Conservation (phyloP, 805 yeast genomes). For the Hanseniaspora taiwanica region DNA sequence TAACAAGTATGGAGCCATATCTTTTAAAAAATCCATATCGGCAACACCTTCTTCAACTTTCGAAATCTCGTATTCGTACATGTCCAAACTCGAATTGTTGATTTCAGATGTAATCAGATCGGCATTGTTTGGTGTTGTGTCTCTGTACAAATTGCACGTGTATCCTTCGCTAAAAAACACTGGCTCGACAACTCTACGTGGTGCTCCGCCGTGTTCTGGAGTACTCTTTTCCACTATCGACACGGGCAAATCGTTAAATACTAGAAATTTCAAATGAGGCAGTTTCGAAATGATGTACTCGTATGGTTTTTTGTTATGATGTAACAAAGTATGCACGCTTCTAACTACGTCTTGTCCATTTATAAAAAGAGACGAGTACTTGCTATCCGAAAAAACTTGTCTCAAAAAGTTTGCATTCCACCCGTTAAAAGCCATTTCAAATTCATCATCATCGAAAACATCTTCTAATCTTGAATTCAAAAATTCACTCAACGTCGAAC, state of each 20-base stretch:
- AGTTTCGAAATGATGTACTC: conserved; percentile 23
- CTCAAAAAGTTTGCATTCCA: conserved; percentile 7
- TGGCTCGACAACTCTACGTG: background rate
- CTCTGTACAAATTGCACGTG: background rate
- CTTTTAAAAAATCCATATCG: background rate
- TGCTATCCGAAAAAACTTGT: background rate
- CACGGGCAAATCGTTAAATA: conserved; percentile 21
- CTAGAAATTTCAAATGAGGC: conserved; percentile 24
- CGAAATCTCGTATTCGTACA: background rate
- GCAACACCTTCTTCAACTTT: background rate
- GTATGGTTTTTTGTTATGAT: conserved; percentile 24
- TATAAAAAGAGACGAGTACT: conserved; percentile 6
- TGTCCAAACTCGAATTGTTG: too few relatives aligned
- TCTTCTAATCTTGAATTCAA: too few relatives aligned
- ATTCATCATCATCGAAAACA: too few relatives aligned
- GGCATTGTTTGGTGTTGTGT: background rate
- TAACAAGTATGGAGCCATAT: background rate
- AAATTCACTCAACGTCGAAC: too few relatives aligned
- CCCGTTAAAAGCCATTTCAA: too few relatives aligned
- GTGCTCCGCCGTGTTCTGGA: background rate
- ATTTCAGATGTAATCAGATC: too few relatives aligned
- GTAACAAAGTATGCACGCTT: conserved; percentile 26
- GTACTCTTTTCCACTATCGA: background rate
- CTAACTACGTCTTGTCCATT: conserved; percentile 22
- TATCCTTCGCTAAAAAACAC: background rate